Evolutionary conservation across 257 asterid species (phyloP), one percentile per base, ranked within the genome.

Genomic region (Schizonepeta tenuifolia): DNA sequence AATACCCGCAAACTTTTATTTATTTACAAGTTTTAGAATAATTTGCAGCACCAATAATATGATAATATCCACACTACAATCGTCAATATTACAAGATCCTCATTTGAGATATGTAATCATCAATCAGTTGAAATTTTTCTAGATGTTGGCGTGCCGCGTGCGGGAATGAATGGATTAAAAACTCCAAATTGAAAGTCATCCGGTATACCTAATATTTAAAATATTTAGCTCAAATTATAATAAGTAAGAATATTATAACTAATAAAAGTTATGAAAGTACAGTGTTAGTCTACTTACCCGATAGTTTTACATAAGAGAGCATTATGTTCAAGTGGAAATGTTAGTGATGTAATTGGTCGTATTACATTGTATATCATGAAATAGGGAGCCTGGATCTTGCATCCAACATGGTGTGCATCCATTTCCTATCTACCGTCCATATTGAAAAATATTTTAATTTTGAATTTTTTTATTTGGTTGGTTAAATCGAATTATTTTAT

Each of bases 121-220:
- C 8, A 3, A 51, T 36, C 8, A 47, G 22, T 35, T 68, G 35
- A 35, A 6, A 35, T 1, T 17, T 68, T 1, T 51, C 14, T 18
- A 59, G 53, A 31, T 33, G 50, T 20, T 13, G 69, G 14, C 68
- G 22, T 31, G 75, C 47, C 62, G 14, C 68, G 22, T 31, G 75
- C 47, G 28, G 44, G 36, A 70, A 44, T 3, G 38, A 12, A 70
- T 40, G 31, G 61, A 18, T 10, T n/a, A 41, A 10, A 43, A 28
- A 56, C 46, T 43, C 15, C 65, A 24, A 41, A 26, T 69, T 26
- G 10, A 69, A 40, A 20, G 60, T 17, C 18, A 33, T 50, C 43
- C 20, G 59, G 18, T 58, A 57, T 15, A 24, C 66, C 75, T 70
- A 66, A 26, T 49, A 6, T 44, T 12, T 65, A 36, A n/a, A 38